Percentiles rank a stretch among this genome's conserved stretches.
phyloP scores from a whole-genome alignment of 257 asterid species.

The Echium plantagineum region DNA sequence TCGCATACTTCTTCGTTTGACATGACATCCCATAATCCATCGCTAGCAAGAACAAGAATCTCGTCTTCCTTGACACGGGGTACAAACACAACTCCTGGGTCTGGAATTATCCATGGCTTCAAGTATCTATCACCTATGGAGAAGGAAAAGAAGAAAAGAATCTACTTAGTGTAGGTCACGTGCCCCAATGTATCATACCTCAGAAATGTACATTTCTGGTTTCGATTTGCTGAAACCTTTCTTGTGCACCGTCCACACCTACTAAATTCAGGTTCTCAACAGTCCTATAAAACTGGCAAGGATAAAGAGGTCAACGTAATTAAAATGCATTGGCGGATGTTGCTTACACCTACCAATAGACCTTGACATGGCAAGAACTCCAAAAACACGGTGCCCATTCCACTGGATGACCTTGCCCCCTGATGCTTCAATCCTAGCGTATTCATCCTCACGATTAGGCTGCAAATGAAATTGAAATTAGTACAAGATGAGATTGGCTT shows the following conservation, averaged over 20 bases:
- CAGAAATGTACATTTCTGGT: not conserved
- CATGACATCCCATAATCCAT: conserved; percentile 81
- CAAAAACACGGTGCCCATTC: conserved; percentile 86
- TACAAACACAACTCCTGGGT: conserved; percentile 60
- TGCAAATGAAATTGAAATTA: conserved; percentile 13
- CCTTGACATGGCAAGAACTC: conserved; percentile 94
- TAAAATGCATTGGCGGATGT: not conserved
- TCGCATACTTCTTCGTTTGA: conserved; percentile 66
- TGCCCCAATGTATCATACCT: not conserved
- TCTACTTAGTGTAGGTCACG: not conserved
- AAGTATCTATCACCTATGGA: conserved; percentile 63
- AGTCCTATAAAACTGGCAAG: not conserved
- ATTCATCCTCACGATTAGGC: conserved; percentile 83
- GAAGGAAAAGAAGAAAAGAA: not conserved
- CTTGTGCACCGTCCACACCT: too few relatives aligned
- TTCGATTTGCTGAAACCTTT: not conserved
- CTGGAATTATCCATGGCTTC: conserved; percentile 79
- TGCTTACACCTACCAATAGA: conserved; percentile 53
- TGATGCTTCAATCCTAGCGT: conserved; percentile 75
- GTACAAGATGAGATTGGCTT: not conserved
- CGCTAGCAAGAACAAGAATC: conserved; percentile 70
- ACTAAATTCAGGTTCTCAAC: not conserved
- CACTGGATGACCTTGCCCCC: conserved; percentile 88
- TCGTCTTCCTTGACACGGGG: conserved; percentile 70
- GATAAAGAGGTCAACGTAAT: not conserved